Evolutionary conservation across 306 rosid species (phyloP).

Genomic region (Astragalus membranaceus): DNA sequence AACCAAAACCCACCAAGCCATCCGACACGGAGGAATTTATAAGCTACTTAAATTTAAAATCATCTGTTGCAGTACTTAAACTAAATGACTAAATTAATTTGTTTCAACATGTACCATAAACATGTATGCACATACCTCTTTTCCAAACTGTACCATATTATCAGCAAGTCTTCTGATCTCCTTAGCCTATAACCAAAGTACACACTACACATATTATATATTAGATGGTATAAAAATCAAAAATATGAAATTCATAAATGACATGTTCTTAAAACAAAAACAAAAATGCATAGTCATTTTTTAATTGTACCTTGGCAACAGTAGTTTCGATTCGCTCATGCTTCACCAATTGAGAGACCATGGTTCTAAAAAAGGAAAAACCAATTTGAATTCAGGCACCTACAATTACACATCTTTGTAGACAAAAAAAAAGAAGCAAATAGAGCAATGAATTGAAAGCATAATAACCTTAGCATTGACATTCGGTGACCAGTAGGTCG

Average conservation of each 20-base stretch:
- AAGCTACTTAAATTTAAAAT: neutral
- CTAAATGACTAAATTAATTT: neutral
- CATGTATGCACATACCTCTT: conserved; percentile 46
- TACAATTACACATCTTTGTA: neutral
- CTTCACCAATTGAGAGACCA: conserved; percentile 96
- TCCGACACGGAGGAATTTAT: neutral
- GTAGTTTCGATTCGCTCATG: conserved; percentile 98
- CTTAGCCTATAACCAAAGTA: too few species aligned
- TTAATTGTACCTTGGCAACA: conserved; percentile 55
- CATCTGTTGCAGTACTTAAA: neutral
- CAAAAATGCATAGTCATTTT: neutral
- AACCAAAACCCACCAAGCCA: neutral
- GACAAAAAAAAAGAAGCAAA: neutral
- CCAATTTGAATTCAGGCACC: neutral
- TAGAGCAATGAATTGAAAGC: neutral
- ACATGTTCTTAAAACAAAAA: neutral
- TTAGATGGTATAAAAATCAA: too few species aligned
- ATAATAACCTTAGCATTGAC: conserved; percentile 52
- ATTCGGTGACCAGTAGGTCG: too few species aligned
- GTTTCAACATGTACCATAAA: neutral
- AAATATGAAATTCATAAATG: too few species aligned
- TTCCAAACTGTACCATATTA: conserved; percentile 81
- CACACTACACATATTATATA: too few species aligned
- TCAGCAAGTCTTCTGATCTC: too few species aligned
- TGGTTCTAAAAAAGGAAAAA: conserved; percentile 45